A percentile compares a stretch with the other conserved stretches of the same genome.
Evolutionary conservation across 257 asterid species (phyloP).

Genomic region (Solanum pimpinellifolium): DNA sequence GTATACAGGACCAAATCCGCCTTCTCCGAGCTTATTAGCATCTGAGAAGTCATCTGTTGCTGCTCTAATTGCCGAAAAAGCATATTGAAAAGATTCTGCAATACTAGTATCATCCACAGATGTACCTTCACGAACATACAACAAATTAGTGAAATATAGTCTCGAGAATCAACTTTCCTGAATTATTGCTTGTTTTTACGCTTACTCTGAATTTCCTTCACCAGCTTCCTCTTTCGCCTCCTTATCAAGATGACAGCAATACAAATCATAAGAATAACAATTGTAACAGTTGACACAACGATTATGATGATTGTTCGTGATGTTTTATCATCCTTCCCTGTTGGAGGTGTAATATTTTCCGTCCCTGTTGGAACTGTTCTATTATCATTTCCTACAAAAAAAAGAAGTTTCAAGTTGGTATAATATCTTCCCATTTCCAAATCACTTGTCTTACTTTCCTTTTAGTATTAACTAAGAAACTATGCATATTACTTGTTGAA

Average conservation of each 20-base stretch:
- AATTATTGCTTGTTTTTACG: neutral
- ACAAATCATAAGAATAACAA: neutral
- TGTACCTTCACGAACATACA: neutral
- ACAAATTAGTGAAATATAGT: neutral
- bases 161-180: neutral
- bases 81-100: conserved; percentile 13
- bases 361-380: neutral
- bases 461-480: too few species aligned
- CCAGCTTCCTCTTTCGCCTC: neutral
- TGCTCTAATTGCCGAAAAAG: neutral
- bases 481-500: neutral
- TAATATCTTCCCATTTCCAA: neutral
- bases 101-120: neutral
- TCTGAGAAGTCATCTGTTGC: conserved; percentile 14
- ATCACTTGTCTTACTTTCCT: too few species aligned
- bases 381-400: neutral
- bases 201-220: neutral
- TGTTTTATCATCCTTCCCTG: neutral
- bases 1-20: conserved; percentile 18
- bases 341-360: neutral
- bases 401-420: neutral
- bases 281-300: neutral
- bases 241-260: neutral
- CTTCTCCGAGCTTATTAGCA: conserved; percentile 8
- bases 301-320: neutral